Base-by-base conservation (phyloP, 495 filamentous ascomycete genomes). In the Aspergillus carlsbadensis region DNA sequence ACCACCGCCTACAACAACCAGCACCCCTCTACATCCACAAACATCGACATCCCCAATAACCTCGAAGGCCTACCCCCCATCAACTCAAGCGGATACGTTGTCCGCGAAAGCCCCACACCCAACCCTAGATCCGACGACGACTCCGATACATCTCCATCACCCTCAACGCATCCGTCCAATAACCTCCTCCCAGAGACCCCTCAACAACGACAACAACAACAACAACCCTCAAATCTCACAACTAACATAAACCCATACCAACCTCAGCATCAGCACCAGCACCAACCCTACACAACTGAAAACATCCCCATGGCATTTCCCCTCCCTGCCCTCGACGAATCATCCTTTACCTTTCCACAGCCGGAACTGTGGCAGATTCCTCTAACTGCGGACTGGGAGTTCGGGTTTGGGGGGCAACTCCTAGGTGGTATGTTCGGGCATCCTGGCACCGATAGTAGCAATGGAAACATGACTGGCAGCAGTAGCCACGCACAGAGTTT, bases 361-460 rank as follows among this genome's bases (percentile, higher is more conserved):
- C 68, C 72, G 3, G 68, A 70, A 24, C 64, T 73, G 31, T 77
- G 72, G 70, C 69, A 72, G 55, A 65, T 74, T 21, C 74, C 74
- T 0, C 31, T 75, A 24, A 64, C 68, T 3, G 74, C 66, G 3
- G 67, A 75, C 49, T 75, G 71, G 73, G 63, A 70, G 49, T 63
- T 70, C 40, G 65, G 72, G n/a, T 64, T 70, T 43, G 65, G 70
- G 18, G 58, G 62, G 10, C 65, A 73, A 11, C 52, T 70, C 22
- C 66, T 70, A 41, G 49, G 59, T 18, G 65, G 64, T 13, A 62
- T 74, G n/a, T 68, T 70, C 43, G 64, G 68, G 50, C 63, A 45
- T 50, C 50, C 45, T 49, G 8, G 14, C 47, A 15, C 35, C 56
- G 41, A 46, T 17, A 18, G 8, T 42, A 29, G 41, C 53, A 17